Evolutionary conservation across 2,329 filamentous ascomycete species (phyloP).

Genomic region (Cladosporium sp.): DNA sequence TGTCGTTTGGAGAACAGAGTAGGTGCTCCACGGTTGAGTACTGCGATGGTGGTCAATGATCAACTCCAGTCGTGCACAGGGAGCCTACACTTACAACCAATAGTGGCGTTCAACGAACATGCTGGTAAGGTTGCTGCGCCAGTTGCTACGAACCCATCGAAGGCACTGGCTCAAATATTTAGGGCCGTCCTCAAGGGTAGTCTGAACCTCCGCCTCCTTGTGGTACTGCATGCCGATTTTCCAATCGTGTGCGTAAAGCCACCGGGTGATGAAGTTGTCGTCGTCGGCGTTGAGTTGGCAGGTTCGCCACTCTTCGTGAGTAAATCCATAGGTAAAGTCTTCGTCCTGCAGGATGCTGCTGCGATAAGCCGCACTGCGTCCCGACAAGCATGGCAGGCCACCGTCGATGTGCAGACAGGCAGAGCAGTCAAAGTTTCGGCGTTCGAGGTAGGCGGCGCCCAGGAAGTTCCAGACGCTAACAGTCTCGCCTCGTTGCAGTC

Average conservation of each 20-base stretch:
- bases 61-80: constrained; percentile 15
- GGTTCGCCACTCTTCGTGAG: constrained; percentile 80
- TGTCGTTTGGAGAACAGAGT: constrained; percentile 86
- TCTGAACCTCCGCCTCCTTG: constrained; percentile 82
- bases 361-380: constrained; percentile 85
- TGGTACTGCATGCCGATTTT: constrained; percentile 96
- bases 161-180: constrained; percentile 93
- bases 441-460: constrained; percentile 83
- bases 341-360: constrained; percentile 80
- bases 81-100: constrained; percentile 63
- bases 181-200: constrained; percentile 79
- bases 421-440: constrained; percentile 93
- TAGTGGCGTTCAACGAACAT: constrained; percentile 77
- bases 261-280: constrained; percentile 96
- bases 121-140: constrained; percentile 93
- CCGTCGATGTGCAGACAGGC: constrained; percentile 93
- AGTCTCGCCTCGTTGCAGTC: constrained; percentile 64
- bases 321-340: constrained; percentile 82
- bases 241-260: constrained; percentile 88
- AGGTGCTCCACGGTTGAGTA: constrained; percentile 87
- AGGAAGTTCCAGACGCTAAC: constrained; percentile 77
- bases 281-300: constrained; percentile 94
- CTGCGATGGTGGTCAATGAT: constrained; percentile 39
- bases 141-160: constrained; percentile 94
- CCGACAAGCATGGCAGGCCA: constrained; percentile 93